These are phyloP conservation scores for Yarrowia osloensis DNA, from an alignment of 805 yeast genomes.

Conservation along the genomic window DNA sequence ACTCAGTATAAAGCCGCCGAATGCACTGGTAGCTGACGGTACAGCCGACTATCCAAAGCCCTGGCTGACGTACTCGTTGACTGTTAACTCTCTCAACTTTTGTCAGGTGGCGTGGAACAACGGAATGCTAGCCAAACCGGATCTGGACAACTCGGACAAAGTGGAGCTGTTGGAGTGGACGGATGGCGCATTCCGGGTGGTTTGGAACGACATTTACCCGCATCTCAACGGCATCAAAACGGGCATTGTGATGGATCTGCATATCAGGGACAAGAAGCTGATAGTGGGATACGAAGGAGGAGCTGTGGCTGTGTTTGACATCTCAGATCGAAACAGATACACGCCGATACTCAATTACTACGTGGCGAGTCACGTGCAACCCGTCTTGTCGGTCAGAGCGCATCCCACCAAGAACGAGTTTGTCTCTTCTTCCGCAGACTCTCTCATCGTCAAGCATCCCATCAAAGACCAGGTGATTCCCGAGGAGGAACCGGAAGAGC, in stretches of 20 bases:
- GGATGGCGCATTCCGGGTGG: slow-evolving; percentile 42
- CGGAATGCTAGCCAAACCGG: slow-evolving; percentile 57
- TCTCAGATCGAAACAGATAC: slow-evolving; percentile 34
- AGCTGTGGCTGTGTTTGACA: slow-evolving; percentile 46
- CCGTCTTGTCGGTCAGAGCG: slow-evolving; percentile 40
- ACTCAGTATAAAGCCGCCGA: slow-evolving; percentile 33
- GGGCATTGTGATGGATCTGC: slow-evolving; percentile 69
- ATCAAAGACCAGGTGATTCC: background rate
- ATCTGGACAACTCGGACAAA: slow-evolving; percentile 61
- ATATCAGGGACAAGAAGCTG: slow-evolving; percentile 43
- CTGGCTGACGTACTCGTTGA: slow-evolving; percentile 51
- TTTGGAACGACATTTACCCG: slow-evolving; percentile 13
- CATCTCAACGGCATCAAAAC: slow-evolving; percentile 41
- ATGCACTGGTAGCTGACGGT: slow-evolving; percentile 23
- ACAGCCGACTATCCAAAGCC: slow-evolving; percentile 40
- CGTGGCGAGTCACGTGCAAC: slow-evolving; percentile 40
- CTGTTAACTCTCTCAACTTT: slow-evolving; percentile 74
- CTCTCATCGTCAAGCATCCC: slow-evolving; percentile 40
- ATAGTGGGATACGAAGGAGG: slow-evolving; percentile 77
- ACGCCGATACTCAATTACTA: slow-evolving; percentile 31
- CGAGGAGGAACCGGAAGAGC: slow-evolving; percentile 1
- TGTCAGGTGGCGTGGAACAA: slow-evolving; percentile 56
- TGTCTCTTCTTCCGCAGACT: slow-evolving; percentile 43
- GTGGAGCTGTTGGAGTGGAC: slow-evolving; percentile 51
- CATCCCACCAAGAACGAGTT: slow-evolving; percentile 35